phyloP scores from a whole-genome alignment of 2,329 filamentous ascomycete genomes.

The Alternaria sp. region DNA sequence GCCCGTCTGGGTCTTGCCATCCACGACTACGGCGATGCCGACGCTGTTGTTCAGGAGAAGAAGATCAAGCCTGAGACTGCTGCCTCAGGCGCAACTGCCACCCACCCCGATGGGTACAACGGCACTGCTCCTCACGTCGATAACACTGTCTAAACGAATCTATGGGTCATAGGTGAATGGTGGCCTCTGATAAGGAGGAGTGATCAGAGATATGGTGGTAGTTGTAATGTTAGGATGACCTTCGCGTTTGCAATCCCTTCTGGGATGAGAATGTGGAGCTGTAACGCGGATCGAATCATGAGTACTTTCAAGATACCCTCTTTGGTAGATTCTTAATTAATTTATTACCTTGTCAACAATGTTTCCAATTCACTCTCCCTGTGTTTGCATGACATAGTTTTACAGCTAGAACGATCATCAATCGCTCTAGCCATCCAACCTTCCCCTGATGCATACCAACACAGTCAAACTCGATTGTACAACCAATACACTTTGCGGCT shows the following conservation, averaged over 20 bases:
- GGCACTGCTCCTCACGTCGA: background rate
- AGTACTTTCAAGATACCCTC: background rate
- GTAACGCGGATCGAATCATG: background rate
- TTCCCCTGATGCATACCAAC: background rate
- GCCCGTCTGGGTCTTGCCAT: conserved; percentile 61
- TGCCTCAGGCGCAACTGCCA: background rate
- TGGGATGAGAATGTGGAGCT: background rate
- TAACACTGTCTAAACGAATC: background rate
- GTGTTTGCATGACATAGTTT: too few species aligned
- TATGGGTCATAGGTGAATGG: background rate
- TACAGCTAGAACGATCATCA: background rate
- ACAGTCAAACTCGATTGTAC: background rate
- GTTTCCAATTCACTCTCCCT: too few species aligned
- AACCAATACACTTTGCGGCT: background rate
- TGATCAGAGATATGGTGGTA: background rate
- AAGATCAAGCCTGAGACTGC: conserved; percentile 20
- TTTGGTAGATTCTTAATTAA: background rate
- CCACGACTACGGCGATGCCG: conserved; percentile 55
- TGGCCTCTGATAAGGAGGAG: background rate
- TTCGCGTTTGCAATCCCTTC: background rate
- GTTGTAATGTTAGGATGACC: background rate
- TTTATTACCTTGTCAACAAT: background rate
- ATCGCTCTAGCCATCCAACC: background rate
- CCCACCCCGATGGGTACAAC: background rate
- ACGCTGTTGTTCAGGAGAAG: conserved; percentile 32